phyloP scores from a whole-genome alignment of 768 basidiomycete genomes.

The Trametopsis cervina region DNA sequence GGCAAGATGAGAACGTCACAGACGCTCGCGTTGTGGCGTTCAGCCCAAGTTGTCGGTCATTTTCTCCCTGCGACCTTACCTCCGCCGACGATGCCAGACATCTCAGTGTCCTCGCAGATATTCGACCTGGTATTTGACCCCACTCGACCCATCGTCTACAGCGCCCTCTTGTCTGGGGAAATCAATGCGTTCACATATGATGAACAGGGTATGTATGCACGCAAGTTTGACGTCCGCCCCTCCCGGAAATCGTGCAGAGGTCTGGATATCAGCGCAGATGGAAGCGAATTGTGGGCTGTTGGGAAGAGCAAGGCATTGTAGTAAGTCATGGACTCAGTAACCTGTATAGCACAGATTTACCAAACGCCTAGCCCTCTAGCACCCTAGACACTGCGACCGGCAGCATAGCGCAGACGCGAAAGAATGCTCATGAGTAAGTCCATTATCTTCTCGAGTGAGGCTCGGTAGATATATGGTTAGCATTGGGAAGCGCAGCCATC shows the following conservation, averaged over 20 bases:
- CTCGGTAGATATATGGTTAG: conserved; percentile 11
- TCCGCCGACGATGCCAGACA: conserved; percentile 67
- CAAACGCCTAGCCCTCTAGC: conserved; percentile 12
- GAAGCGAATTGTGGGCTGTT: conserved; percentile 62
- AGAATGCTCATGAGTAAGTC: conserved; percentile 26
- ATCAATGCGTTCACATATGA: conserved; percentile 79
- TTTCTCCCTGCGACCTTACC: too few species aligned
- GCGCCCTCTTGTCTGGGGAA: conserved; percentile 74
- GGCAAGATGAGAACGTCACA: too few species aligned
- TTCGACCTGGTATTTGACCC: conserved; percentile 93
- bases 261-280: conserved; percentile 60
- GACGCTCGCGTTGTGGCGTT: too few species aligned
- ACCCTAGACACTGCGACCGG: conserved; percentile 20
- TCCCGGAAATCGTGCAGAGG: conserved; percentile 82
- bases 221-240: conserved; percentile 57
- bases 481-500: conserved; percentile 57
- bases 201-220: conserved; percentile 53
- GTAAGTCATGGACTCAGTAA: conserved; percentile 41
- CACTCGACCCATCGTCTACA: conserved; percentile 57
- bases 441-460: not conserved
- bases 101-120: conserved; percentile 68
- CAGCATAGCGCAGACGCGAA: conserved; percentile 17
- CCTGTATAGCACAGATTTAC: conserved; percentile 26
- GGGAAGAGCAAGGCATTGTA: conserved; percentile 77
- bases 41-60: too few species aligned